Conservation (phyloP, 2,329 filamentous ascomycete genomes). For the Cytospora piceicola region DNA sequence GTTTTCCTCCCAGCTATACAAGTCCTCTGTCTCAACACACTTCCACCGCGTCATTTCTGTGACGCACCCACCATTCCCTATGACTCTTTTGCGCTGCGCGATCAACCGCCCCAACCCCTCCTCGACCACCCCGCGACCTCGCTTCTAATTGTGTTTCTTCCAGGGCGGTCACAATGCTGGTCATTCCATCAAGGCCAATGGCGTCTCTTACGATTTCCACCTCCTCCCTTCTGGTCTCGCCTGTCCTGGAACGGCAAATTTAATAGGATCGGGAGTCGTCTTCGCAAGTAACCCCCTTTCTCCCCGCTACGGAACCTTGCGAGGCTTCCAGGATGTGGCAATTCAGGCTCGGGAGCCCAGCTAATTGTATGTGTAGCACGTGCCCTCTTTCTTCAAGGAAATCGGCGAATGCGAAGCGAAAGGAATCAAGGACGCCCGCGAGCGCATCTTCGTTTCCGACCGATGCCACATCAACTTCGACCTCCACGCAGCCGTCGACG, state of each 20-base stretch:
- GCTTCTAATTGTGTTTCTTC: background rate
- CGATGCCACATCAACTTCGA: slow-evolving; percentile 66
- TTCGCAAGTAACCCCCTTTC: slow-evolving; percentile 56
- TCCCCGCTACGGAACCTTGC: background rate
- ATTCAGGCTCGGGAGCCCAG: slow-evolving; percentile 6
- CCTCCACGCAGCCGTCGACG: slow-evolving; percentile 67
- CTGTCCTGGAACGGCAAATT: slow-evolving; percentile 70
- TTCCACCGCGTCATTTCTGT: background rate
- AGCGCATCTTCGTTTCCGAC: slow-evolving; percentile 65
- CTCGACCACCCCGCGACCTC: too few species aligned
- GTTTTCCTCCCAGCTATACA: background rate
- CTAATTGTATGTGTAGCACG: slow-evolving; percentile 34
- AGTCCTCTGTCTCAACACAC: background rate
- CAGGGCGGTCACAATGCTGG: slow-evolving; percentile 62
- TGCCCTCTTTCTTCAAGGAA: slow-evolving; percentile 68
- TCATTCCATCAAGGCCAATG: slow-evolving; percentile 50
- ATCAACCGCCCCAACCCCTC: too few species aligned
- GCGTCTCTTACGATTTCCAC: slow-evolving; percentile 58
- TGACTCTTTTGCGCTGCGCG: background rate
- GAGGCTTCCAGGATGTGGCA: background rate
- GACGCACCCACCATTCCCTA: background rate
- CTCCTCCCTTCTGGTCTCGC: slow-evolving; percentile 72
- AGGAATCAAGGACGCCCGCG: slow-evolving; percentile 57
- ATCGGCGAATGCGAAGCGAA: slow-evolving; percentile 63
- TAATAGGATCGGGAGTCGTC: slow-evolving; percentile 72